A percentile compares a stretch with the other conserved stretches of the same genome.
phyloP scores from a whole-genome alignment of 2,329 filamentous ascomycete species.

The Periconia sp. region DNA sequence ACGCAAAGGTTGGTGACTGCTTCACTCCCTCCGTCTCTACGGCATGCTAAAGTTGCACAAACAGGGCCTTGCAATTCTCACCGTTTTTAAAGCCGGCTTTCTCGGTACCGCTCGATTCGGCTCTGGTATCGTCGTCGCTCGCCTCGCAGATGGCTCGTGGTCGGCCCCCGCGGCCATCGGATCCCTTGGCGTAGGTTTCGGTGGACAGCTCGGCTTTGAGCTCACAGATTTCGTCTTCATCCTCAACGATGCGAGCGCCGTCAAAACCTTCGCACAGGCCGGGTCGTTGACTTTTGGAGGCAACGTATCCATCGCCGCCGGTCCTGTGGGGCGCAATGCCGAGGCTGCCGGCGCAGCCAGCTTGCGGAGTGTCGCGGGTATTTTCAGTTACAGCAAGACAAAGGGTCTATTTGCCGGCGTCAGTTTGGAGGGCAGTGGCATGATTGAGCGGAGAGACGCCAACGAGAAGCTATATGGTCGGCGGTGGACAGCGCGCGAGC shows the following conservation, averaged over 20 bases:
- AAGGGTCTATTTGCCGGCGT: constrained; percentile 97
- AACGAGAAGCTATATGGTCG: constrained; percentile 95
- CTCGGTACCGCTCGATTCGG: constrained; percentile 80
- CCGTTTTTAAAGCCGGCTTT: constrained; percentile 85
- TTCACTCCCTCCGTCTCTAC: constrained; percentile 6
- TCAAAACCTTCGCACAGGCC: constrained; percentile 90
- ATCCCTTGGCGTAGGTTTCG: constrained; percentile 78
- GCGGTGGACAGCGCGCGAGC: constrained; percentile 76
- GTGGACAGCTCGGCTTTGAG: constrained; percentile 85
- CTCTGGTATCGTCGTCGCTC: constrained; percentile 78
- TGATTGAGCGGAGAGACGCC: constrained; percentile 93
- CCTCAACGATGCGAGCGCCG: constrained; percentile 85
- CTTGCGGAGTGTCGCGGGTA: constrained; percentile 81
- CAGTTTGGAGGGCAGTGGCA: constrained; percentile 86
- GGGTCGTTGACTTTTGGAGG: constrained; percentile 91
- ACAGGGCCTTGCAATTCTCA: constrained; percentile 79
- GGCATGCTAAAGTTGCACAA: constrained; percentile 3
- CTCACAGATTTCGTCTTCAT: constrained; percentile 97
- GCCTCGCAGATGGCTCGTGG: constrained; percentile 76
- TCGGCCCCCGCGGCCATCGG: constrained; percentile 80
- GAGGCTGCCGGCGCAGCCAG: constrained; percentile 95
- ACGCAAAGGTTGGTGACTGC: constrained; percentile 72
- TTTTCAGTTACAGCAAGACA: constrained; percentile 97
- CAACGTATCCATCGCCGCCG: constrained; percentile 94
- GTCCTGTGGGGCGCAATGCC: constrained; percentile 89